These are phyloP conservation scores for Hysterangium stoloniferum DNA, from an alignment of 768 basidiomycete genomes.

Conservation along the genomic window DNA sequence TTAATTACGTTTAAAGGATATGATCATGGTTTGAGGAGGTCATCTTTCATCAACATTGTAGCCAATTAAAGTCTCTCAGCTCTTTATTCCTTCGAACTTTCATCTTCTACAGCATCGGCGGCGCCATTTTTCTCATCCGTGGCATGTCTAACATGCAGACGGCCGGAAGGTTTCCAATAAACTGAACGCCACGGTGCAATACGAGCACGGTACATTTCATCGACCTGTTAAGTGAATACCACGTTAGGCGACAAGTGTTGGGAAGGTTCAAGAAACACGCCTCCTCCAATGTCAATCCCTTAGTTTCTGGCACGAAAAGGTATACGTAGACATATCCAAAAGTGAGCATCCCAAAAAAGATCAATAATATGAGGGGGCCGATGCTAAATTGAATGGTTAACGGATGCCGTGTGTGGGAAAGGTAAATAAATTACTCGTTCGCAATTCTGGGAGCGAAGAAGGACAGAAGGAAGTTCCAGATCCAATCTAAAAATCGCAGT, in stretches of 20 bases:
- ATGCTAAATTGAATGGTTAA: conserved; percentile 32
- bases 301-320: conserved; percentile 75
- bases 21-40: too few relatives aligned
- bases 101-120: background rate
- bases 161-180: conserved; percentile 43
- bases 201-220: conserved; percentile 65
- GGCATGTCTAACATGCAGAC: conserved; percentile 3
- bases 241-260: background rate
- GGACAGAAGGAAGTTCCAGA: conserved; percentile 70
- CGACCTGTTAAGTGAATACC: conserved; percentile 36
- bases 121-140: background rate
- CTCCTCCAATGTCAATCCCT: conserved; percentile 69
- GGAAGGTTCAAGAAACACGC: conserved; percentile 23
- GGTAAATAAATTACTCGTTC: conserved; percentile 29
- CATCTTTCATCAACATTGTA: too few relatives aligned
- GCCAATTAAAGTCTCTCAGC: too few relatives aligned
- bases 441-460: conserved; percentile 70
- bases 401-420: too few relatives aligned
- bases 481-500: conserved; percentile 34
- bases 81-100: too few relatives aligned
- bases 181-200: conserved; percentile 60
- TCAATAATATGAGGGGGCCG: conserved; percentile 65
- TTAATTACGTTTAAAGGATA: too few relatives aligned
- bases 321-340: conserved; percentile 69
- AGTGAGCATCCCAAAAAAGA: conserved; percentile 68